Percentiles rank a stretch among this genome's conserved stretches.
phyloP scores from a whole-genome alignment of 1,139 yeast genomes.

The Suhomyces wounanorum region DNA sequence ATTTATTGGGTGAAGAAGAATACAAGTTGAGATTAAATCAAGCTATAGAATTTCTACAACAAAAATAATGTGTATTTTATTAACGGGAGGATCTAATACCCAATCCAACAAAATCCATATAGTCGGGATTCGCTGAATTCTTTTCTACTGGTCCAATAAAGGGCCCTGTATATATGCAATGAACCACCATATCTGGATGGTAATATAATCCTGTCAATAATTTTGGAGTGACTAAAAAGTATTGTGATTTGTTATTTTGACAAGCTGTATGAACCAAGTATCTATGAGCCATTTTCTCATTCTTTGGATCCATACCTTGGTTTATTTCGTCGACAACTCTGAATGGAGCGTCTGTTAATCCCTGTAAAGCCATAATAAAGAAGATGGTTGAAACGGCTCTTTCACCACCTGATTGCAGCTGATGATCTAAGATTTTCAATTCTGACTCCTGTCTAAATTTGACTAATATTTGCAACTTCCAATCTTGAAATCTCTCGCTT shows the following conservation, averaged over 20 bases:
- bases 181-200: slow-evolving; percentile 80
- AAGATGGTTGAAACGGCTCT: slow-evolving; percentile 93
- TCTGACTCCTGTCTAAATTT: slow-evolving; percentile 79
- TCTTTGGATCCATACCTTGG: slow-evolving; percentile 97
- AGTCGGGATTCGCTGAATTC: slow-evolving; percentile 23
- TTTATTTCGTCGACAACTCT: slow-evolving; percentile 97
- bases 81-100: not conserved
- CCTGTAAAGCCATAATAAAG: slow-evolving; percentile 88
- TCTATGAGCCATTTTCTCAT: slow-evolving; percentile 85
- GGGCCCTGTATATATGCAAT: slow-evolving; percentile 79
- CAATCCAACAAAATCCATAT: slow-evolving; percentile 29
- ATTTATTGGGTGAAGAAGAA: slow-evolving; percentile 55
- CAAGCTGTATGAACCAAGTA: slow-evolving; percentile 88
- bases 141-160: slow-evolving; percentile 29
- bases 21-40: slow-evolving; percentile 35
- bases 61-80: not conserved
- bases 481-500: slow-evolving; percentile 60
- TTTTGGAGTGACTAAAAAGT: slow-evolving; percentile 92
- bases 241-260: slow-evolving; percentile 62
- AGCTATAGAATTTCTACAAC: slow-evolving; percentile 4
- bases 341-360: slow-evolving; percentile 87
- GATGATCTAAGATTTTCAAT: slow-evolving; percentile 71
- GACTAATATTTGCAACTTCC: slow-evolving; percentile 85
- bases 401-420: slow-evolving; percentile 97
- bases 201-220: slow-evolving; percentile 76